Base-by-base conservation (phyloP, 768 basidiomycete species). In the Lactifluus rugatus region DNA sequence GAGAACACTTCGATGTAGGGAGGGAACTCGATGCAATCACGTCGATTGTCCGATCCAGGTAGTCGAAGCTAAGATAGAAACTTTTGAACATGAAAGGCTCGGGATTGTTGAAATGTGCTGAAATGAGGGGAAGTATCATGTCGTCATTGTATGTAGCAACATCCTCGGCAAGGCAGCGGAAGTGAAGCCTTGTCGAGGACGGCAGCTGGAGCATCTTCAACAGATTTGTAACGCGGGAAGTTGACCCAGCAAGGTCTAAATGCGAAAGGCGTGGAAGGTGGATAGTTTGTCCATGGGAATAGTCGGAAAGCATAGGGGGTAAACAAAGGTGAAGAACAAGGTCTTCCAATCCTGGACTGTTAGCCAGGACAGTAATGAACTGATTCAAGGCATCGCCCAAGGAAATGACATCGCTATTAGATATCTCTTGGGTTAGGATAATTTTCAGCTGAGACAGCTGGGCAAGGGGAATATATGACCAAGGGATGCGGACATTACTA, bases 401-500 rank as follows among this genome's bases (percentile, higher is more conserved):
- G 26, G 39, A 14, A 16, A 9, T 0, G 16, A 13, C 31, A 21
- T 36, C n/a, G 5, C 14, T 11, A 26, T 2, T 2, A 5, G 31
- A 34, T 1, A 16, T 16, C 37, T 42, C 52, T 8, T 16, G 2
- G 41, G 2, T 7, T n/a, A 54, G 41, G 26, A 11, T 3, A 14
- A 59, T 49, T 9, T 34, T 37, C 39, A 59, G 13, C 25, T 54
- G 39, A n/a, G 58, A 44, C 26, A 59, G 25, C 31, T 48, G 58
- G 25, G 47, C 19, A 19, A 32, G 48, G 16, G 58, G 58, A 19
- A 59, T 26, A 44, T 21, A 28, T 9, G 48, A 23, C 58, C 52
- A 59, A 9, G 28, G 39, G 19, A 59, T 23, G 41, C 13, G 23
- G 16, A 48, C 10, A 16, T 54, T 21, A 13, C 19, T 16, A 41